Evolutionary conservation across 2,329 filamentous ascomycete genomes (phyloP).

Genomic region (Lizonia empirigonia): DNA sequence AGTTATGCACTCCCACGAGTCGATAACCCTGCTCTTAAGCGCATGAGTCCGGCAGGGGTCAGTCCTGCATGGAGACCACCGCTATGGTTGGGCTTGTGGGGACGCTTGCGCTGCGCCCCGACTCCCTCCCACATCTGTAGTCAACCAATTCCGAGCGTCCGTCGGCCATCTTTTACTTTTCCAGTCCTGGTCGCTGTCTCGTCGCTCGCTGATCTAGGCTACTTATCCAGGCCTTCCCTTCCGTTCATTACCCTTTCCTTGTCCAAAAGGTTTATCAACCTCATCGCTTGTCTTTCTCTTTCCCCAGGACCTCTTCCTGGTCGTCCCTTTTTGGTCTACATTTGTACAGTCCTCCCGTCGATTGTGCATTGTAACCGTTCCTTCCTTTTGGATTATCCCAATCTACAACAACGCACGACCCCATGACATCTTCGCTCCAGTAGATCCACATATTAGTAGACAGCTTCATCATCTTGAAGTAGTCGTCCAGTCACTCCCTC

Average conservation of each 20-base stretch:
- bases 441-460: constrained; percentile 47
- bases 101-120: constrained; percentile 48
- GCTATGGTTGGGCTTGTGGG: constrained; percentile 44
- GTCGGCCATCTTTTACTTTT: constrained; percentile 52
- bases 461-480: constrained; percentile 46
- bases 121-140: constrained; percentile 35
- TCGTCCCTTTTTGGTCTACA: constrained; percentile 46
- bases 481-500: constrained; percentile 52
- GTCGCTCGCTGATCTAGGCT: constrained; percentile 49
- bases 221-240: constrained; percentile 49
- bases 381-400: constrained; percentile 45
- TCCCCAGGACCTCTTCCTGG: constrained; percentile 40
- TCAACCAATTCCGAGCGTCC: constrained; percentile 48
- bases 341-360: constrained; percentile 38
- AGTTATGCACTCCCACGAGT: constrained; percentile 46
- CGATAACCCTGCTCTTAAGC: constrained; percentile 40
- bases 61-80: constrained; percentile 37
- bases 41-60: constrained; percentile 46
- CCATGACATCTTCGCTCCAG: constrained; percentile 39
- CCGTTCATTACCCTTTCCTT: constrained; percentile 46
- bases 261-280: constrained; percentile 52
- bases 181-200: constrained; percentile 46
- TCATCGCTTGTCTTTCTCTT: constrained; percentile 49
- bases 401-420: constrained; percentile 34
- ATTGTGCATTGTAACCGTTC: constrained; percentile 46